Base-by-base conservation (phyloP, 1,284 basidiomycete species). In the Naganishia sp. region DNA sequence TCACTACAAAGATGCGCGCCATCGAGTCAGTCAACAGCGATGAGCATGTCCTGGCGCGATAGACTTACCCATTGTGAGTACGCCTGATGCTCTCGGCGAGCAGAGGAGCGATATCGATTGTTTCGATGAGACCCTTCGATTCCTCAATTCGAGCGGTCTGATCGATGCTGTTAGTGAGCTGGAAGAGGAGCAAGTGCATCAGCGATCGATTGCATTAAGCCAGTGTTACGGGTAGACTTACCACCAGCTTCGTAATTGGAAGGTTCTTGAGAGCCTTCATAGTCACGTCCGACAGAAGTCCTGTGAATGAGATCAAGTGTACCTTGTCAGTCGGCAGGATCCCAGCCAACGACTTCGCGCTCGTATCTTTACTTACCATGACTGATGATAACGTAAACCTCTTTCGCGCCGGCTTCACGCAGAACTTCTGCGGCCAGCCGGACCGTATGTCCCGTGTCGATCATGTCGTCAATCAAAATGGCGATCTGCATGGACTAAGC, bases 381-480 rank as follows among this genome's bases (percentile, higher is more conserved):
- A 57, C 90, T 92, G 70, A 97, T 88, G 63, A 98, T 80, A 3
- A 92, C 94, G 76, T 95, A 90, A 21, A 97, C 88, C 46, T 88
- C 86, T 74, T 86, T 88, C 2, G 94, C 95, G 39, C 96, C 95
- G 65, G 90, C 90, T 71, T 94, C 91, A 67, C 87, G 84, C 68
- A 99, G 82, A 3, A 93, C 91, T 63, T 87, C 87, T 13, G 88
- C 90, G 33, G 95, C 95, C 18, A 97, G 82, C 13, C 87, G 82
- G 28, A 99, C 85, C 1, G 96, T 99, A 68, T 85, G 85, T 2
- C 94, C 95, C 6, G 92, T 94, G 79, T 99, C 96, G 75, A 97
- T 89, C 93, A 99, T 98, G 77, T 99, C 95, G 78, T 99, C 95
- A 36, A 99, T 89, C 56, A 99, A 83, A 74, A 99, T 95, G 36